Conservation (phyloP, 495 filamentous ascomycete genomes). For the Coniosporium apollinis region DNA sequence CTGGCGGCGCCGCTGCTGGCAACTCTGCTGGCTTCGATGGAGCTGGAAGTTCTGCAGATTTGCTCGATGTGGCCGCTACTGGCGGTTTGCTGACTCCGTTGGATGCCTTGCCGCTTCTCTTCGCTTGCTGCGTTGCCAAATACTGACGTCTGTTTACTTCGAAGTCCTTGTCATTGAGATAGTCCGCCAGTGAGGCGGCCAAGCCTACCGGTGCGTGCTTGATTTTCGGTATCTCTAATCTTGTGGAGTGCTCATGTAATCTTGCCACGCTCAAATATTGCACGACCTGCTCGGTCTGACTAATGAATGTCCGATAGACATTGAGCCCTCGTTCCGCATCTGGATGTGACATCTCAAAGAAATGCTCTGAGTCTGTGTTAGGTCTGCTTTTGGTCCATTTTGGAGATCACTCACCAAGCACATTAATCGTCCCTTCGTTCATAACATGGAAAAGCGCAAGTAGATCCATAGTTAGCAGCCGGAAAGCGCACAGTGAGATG, state of each 20-base stretch:
- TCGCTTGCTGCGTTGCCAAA: constrained; percentile 66
- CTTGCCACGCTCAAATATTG: constrained; percentile 75
- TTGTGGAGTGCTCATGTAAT: constrained; percentile 77
- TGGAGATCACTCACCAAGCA: constrained; percentile 48
- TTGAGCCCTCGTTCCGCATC: constrained; percentile 84
- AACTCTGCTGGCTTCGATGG: constrained; percentile 11
- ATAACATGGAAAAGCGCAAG: constrained; percentile 83
- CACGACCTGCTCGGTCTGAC: constrained; percentile 84
- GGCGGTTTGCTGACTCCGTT: constrained; percentile 18
- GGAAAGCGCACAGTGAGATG: constrained; percentile 90
- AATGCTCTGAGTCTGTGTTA: constrained; percentile 51
- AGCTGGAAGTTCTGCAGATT: too few relatives aligned
- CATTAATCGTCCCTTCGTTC: constrained; percentile 96
- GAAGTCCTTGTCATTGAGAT: constrained; percentile 90
- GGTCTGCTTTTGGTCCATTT: background rate
- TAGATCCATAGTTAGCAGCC: constrained; percentile 79
- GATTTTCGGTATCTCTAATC: constrained; percentile 88
- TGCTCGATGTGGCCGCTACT: constrained; percentile 11
- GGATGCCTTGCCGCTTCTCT: constrained; percentile 37
- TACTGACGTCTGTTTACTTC: constrained; percentile 89
- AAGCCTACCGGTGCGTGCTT: constrained; percentile 93
- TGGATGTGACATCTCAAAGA: constrained; percentile 91
- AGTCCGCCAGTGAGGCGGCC: constrained; percentile 79
- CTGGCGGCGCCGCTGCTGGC: constrained; percentile 24
- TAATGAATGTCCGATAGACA: constrained; percentile 87